Evolutionary conservation across 2,329 filamentous ascomycete species (phyloP), one percentile per base, ranked within the genome.

Genomic region (Cercospora sp.): DNA sequence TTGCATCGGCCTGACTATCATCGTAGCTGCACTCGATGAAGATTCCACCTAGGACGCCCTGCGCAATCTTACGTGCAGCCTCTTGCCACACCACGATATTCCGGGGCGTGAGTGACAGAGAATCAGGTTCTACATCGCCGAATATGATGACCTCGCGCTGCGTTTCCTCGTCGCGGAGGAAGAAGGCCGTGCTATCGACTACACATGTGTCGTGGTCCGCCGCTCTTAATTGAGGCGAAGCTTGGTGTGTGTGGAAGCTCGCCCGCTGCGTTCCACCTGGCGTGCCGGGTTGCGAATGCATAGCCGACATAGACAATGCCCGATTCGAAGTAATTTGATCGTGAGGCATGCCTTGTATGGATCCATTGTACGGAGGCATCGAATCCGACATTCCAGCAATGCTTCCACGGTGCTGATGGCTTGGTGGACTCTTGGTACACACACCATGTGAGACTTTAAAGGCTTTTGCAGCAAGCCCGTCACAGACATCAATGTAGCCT

Each of bases 11-110:
- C 74, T 93, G 90, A 7, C 87, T 87, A 78, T 97, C 90, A 69
- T 93, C 91, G 78, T 94, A 99, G 69, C 92, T 96, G 79, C 94
- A 98, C 82, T 99, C 95, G 73, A 99, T 96, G 76, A 98, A 94
- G 12, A 99, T 91, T 10, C 90, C 94, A 0, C 85, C 86, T 0
- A 99, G 84, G 3, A 86, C 84, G 1, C 92, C 92, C 0, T 84
- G 81, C 0, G 85, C 90, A 28, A 99, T 89, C 77, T 96, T 97
- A 8, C 90, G 90, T 0, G 94, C 94, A 0, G 94, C 94, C 75
- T 95, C 91, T 72, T 88, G 86, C 95, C 95, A 99, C 13, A 99
- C 88, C 13, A 84, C 83, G n/a, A 86, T 81, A 72, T 95, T 98
- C 26, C 94, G 89, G 0, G 94, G 93, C 1, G 87, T 90, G 1